Evolutionary conservation across 305 asterid species (phyloP), one percentile per base, ranked within the genome.

Genomic region (Ilex paraguariensis): DNA sequence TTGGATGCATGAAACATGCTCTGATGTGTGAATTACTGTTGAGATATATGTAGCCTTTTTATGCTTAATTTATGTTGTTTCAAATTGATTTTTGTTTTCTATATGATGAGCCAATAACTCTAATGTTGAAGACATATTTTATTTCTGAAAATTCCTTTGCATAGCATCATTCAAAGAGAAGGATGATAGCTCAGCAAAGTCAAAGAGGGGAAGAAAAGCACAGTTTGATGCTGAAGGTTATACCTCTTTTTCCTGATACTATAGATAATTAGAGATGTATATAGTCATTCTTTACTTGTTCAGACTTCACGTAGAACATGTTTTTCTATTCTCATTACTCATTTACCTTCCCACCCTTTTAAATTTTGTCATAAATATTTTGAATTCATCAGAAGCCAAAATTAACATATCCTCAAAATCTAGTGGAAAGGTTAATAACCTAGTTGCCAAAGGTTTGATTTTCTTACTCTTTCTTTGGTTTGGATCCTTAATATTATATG

Each of bases 171-270:
- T 71, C 70, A 79, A 66, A 67, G 82, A 81, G 69, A 81, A 79
- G 68, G 90, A 87, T 40, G 79, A 79, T 32, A 64, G 59, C 68
- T 76, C 84, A 44, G 63, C 74, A 50, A 84, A 55, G 77, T 79
- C 80, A 52, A 87, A 72, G 70, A 77, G 72, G 62, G 92, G 91
- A 66, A 87, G 80, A 75, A 81, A 69, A 68, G 97, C 86, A 66
- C 91, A 81, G 75, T 86, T 86, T 67, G 84, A 73, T 64, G 70
- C 78, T 51, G 87, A 81, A 79, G 96, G 93, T 86, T 75, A 60
- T 10, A 46, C 12, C 31, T 52, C 10, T 52, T 14, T 52, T 14
- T 14, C n/a, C 7, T 52, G 5, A 3, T 52, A 6, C 5, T n/a
- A 14, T 52, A 3, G 30, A 6, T 0, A 13, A 7, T 15, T 52